These are phyloP conservation scores for Fusarium euwallaceae DNA, from an alignment of 2,329 filamentous ascomycete genomes.

Conservation along the genomic window DNA sequence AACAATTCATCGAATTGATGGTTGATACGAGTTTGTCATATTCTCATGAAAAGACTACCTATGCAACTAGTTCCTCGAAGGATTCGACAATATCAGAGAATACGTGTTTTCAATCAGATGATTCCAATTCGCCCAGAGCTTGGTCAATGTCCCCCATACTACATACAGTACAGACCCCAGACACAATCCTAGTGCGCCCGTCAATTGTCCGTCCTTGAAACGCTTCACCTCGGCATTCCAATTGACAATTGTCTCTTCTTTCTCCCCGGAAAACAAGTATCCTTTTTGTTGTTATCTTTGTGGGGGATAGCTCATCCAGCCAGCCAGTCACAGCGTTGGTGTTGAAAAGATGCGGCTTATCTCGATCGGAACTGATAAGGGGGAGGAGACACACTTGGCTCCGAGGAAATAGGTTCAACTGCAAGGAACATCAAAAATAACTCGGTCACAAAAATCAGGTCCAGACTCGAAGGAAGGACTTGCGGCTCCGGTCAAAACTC, in stretches of 20 bases:
- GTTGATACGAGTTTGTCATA: background rate
- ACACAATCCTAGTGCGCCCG: conserved; percentile 5
- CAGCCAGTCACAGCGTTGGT: conserved; percentile 21
- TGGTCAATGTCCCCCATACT: background rate
- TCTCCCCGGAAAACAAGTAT: background rate
- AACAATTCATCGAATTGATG: background rate
- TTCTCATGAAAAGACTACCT: background rate
- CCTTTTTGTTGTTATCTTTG: conserved; percentile 27
- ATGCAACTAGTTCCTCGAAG: background rate
- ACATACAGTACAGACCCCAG: background rate
- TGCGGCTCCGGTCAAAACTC: background rate
- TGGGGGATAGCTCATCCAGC: conserved; percentile 4
- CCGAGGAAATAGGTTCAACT: conserved; percentile 34
- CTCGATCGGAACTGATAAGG: conserved; percentile 28
- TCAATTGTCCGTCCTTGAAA: conserved; percentile 12
- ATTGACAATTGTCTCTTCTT: background rate
- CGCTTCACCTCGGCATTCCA: conserved; percentile 10
- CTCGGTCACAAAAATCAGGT: conserved; percentile 1
- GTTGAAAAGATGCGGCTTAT: conserved; percentile 37
- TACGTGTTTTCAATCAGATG: conserved; percentile 19
- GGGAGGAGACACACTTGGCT: background rate
- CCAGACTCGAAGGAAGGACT: background rate
- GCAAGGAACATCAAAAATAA: conserved; percentile 29
- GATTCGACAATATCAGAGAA: background rate
- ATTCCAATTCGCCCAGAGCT: conserved; percentile 22